Conservation (phyloP, 2,329 filamentous ascomycete genomes). For the Ophiostoma piceae region DNA sequence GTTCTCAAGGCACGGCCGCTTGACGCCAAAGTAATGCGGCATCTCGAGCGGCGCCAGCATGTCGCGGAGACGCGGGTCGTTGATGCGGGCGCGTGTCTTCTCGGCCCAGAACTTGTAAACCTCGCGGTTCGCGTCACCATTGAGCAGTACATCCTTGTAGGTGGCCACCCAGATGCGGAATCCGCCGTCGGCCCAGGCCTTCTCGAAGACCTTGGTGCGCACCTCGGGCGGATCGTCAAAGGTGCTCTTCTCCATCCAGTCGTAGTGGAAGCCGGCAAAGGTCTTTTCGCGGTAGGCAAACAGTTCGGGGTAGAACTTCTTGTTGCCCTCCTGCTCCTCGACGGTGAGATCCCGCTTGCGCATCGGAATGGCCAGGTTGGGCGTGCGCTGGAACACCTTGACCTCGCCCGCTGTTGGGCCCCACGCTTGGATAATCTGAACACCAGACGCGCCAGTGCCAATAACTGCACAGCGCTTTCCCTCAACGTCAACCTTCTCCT, state of each 20-base stretch:
- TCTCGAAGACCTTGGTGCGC: slow-evolving; percentile 45
- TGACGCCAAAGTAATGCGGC: slow-evolving; percentile 52
- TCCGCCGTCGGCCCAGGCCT: slow-evolving; percentile 47
- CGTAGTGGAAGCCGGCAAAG: slow-evolving; percentile 57
- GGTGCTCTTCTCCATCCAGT: slow-evolving; percentile 49
- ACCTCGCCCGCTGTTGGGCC: slow-evolving; percentile 48
- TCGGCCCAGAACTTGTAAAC: slow-evolving; percentile 52
- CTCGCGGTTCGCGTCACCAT: slow-evolving; percentile 45
- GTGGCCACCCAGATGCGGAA: slow-evolving; percentile 51
- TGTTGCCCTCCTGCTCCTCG: slow-evolving; percentile 46
- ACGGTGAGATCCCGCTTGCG: slow-evolving; percentile 43
- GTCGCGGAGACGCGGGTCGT: slow-evolving; percentile 45
- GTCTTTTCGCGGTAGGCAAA: slow-evolving; percentile 48
- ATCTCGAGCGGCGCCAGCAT: slow-evolving; percentile 48
- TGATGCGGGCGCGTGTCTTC: slow-evolving; percentile 47
- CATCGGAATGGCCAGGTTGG: slow-evolving; percentile 62
- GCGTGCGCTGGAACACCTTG: slow-evolving; percentile 61
- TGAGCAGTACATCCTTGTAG: slow-evolving; percentile 49
- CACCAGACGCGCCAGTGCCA: slow-evolving; percentile 59
- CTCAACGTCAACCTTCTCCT: slow-evolving; percentile 49
- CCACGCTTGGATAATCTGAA: slow-evolving; percentile 59
- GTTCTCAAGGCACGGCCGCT: slow-evolving; percentile 43
- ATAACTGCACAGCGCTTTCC: slow-evolving; percentile 58
- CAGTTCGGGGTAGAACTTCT: slow-evolving; percentile 45
- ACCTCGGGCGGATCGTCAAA: slow-evolving; percentile 50